phyloP scores from a whole-genome alignment of 441 rosid genomes.

The Theobroma grandiflorum region DNA sequence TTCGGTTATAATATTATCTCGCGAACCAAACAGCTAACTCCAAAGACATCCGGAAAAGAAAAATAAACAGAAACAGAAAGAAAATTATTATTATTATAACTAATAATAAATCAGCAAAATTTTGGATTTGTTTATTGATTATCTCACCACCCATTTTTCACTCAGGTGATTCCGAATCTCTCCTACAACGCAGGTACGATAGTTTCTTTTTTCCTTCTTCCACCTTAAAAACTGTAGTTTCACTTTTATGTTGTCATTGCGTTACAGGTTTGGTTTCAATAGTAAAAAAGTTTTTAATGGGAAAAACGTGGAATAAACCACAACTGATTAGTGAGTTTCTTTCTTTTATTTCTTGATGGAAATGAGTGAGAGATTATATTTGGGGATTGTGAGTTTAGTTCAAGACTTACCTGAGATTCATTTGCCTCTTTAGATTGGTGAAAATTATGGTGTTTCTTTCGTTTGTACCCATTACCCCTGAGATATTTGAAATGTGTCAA shows the following conservation, averaged over 20 bases:
- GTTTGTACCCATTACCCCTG: background rate
- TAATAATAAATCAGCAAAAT: background rate
- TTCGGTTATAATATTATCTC: background rate
- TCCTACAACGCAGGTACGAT: slow-evolving; percentile 2
- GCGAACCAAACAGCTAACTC: slow-evolving; percentile 25
- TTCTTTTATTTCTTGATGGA: background rate
- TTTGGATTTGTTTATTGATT: slow-evolving; percentile 23
- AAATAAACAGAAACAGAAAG: background rate
- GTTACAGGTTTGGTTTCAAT: background rate
- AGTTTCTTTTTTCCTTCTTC: slow-evolving; percentile 1
- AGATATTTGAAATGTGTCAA: slow-evolving; percentile 6
- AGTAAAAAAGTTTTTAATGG: background rate
- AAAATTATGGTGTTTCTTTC: background rate
- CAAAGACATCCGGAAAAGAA: background rate
- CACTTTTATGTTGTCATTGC: background rate
- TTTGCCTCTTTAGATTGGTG: slow-evolving; percentile 3
- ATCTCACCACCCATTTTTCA: slow-evolving; percentile 19
- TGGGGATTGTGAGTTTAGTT: background rate
- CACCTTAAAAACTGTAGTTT: background rate
- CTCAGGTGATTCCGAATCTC: slow-evolving; percentile 15
- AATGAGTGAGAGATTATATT: background rate
- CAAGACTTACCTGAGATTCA: background rate
- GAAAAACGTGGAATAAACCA: background rate
- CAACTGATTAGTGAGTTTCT: background rate
- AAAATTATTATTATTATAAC: background rate